These are phyloP conservation scores for Syzygium grande DNA, from an alignment of 345 rosid genomes.

Conservation along the genomic window DNA sequence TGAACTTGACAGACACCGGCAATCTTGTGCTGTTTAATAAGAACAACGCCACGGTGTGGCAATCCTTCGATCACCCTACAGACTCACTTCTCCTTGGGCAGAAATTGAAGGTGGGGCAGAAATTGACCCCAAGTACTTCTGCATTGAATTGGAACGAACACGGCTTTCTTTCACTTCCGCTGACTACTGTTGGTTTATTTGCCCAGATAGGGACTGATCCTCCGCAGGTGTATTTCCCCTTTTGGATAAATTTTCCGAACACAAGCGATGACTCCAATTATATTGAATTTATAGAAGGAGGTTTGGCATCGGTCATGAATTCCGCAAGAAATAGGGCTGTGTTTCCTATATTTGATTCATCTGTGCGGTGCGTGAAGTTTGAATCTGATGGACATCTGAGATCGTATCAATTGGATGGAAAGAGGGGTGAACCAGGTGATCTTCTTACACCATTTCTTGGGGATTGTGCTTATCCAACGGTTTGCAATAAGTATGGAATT, in stretches of 20 bases:
- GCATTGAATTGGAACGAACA: background rate
- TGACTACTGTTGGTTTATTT: background rate
- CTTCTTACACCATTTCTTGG: background rate
- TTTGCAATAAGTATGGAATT: background rate
- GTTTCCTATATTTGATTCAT: background rate
- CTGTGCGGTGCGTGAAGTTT: conserved; percentile 4
- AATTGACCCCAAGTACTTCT: conserved; percentile 3
- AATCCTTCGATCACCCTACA: conserved; percentile 13
- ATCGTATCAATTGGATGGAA: background rate
- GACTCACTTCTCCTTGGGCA: conserved; percentile 10
- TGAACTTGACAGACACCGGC: conserved; percentile 1
- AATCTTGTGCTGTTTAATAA: conserved; percentile 9
- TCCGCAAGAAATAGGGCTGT: background rate
- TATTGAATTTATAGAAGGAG: background rate
- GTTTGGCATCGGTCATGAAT: background rate
- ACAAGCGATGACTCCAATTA: background rate
- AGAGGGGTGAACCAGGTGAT: background rate
- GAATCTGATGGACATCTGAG: conserved; percentile 16
- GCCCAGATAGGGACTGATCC: conserved; percentile 7
- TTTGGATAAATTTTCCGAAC: background rate
- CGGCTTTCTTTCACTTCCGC: conserved; percentile 6
- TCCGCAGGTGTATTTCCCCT: background rate
- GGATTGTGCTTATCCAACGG: conserved; percentile 1
- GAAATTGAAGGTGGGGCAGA: background rate
- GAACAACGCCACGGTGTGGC: conserved; percentile 5